Evolutionary conservation across 495 filamentous ascomycete species (phyloP).

Genomic region (Darksidea phi): DNA sequence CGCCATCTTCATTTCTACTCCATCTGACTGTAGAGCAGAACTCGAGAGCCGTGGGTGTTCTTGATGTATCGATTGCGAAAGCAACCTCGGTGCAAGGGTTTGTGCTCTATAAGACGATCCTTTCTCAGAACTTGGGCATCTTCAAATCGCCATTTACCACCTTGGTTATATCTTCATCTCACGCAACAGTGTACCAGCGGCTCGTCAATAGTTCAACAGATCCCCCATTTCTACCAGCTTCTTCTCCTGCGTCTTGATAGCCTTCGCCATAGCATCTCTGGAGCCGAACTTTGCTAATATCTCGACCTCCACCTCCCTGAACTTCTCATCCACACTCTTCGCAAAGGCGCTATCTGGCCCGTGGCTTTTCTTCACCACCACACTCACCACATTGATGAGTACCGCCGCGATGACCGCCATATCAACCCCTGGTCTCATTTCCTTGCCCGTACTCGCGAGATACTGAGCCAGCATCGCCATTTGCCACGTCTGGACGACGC

Average conservation of each 20-base stretch:
- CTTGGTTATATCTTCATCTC: not conserved
- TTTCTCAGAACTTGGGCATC: too few relatives aligned
- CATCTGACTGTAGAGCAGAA: too few relatives aligned
- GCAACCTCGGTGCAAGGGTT: too few relatives aligned
- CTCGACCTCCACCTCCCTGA: constrained; percentile 24
- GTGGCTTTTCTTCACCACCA: constrained; percentile 39
- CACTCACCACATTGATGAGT: constrained; percentile 36
- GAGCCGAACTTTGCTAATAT: constrained; percentile 12
- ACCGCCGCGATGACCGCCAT: constrained; percentile 36
- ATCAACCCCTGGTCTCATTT: constrained; percentile 30
- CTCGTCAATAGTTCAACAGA: constrained; percentile 20
- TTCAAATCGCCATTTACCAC: too few relatives aligned
- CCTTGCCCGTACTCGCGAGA: constrained; percentile 22
- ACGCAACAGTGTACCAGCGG: not conserved
- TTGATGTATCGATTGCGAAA: too few relatives aligned
- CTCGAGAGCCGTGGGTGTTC: too few relatives aligned
- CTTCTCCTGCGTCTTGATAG: constrained; percentile 11
- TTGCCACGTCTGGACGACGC: constrained; percentile 43
- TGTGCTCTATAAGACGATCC: too few relatives aligned
- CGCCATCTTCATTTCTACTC: too few relatives aligned
- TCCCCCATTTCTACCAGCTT: constrained; percentile 20
- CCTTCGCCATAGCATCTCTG: not conserved
- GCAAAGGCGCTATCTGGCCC: constrained; percentile 39
- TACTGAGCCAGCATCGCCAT: constrained; percentile 39
- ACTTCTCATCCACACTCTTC: constrained; percentile 35